These are phyloP conservation scores for Quercus alba DNA, from an alignment of 306 rosid genomes.

Conservation along the genomic window DNA sequence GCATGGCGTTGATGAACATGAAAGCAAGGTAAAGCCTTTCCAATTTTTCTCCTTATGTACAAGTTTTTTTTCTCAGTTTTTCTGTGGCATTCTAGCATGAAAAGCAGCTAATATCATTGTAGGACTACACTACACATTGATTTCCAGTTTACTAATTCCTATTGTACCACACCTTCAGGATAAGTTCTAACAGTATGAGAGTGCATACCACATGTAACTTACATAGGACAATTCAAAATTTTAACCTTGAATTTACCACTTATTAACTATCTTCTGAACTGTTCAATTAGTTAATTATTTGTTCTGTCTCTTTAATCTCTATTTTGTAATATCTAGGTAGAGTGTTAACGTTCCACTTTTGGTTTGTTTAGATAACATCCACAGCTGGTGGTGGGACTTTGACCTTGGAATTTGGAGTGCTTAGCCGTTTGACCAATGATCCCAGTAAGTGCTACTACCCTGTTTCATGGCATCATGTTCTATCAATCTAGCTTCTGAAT, in stretches of 20 bases:
- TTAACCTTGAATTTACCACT: background rate
- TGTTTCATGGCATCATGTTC: conserved; percentile 8
- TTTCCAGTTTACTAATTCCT: background rate
- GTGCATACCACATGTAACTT: background rate
- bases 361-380: conserved; percentile 74
- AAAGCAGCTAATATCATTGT: conserved; percentile 11
- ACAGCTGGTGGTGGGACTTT: conserved; percentile 99
- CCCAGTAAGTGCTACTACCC: conserved; percentile 56
- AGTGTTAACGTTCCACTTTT: conserved; percentile 6
- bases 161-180: background rate
- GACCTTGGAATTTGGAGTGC: conserved; percentile 94
- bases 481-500: background rate
- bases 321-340: conserved; percentile 9
- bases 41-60: conserved; percentile 29
- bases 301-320: conserved; percentile 9
- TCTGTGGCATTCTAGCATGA: conserved; percentile 1
- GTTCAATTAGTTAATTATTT: background rate
- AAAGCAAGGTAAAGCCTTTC: conserved; percentile 79
- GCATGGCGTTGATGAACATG: conserved; percentile 95
- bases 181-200: background rate
- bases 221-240: background rate
- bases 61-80: conserved; percentile 19
- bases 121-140: background rate
- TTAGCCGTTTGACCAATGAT: conserved; percentile 89
- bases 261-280: background rate